These are phyloP conservation scores for Phytopythium kandeliae DNA, from an alignment of 352 stramenopile species.

Conservation along the genomic window DNA sequence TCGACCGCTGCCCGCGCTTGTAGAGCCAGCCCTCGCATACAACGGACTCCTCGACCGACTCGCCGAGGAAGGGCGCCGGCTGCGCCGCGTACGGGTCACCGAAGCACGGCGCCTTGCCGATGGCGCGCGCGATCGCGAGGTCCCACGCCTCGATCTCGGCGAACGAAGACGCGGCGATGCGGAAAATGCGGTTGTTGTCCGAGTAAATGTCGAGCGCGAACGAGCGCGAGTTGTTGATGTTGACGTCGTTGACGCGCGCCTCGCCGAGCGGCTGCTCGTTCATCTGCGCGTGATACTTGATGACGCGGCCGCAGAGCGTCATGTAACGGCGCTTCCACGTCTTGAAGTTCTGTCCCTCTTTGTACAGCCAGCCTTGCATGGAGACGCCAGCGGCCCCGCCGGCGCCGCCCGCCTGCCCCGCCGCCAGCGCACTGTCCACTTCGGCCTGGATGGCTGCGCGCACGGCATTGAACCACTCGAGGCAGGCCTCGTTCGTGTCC, in stretches of 20 bases:
- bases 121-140: conserved; percentile 35
- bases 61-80: conserved; percentile 54
- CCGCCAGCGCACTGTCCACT: conserved; percentile 7
- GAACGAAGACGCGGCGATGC: conserved; percentile 59
- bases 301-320: conserved; percentile 42
- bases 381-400: conserved; percentile 13
- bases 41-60: conserved; percentile 40
- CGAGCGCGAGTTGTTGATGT: conserved; percentile 52
- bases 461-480: conserved; percentile 59
- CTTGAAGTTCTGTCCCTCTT: conserved; percentile 87
- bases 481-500: conserved; percentile 52
- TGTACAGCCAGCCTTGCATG: conserved; percentile 75
- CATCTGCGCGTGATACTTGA: conserved; percentile 63
- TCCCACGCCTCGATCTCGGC: conserved; percentile 77
- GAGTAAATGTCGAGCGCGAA: conserved; percentile 78
- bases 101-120: conserved; percentile 56
- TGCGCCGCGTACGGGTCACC: conserved; percentile 51
- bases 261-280: conserved; percentile 57
- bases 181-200: conserved; percentile 76
- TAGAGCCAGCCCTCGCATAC: conserved; percentile 75
- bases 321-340: conserved; percentile 84
- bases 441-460: conserved; percentile 25
- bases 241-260: conserved; percentile 63
- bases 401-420: not conserved
- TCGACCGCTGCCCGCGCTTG: conserved; percentile 51